A percentile compares a stretch with the other conserved stretches of the same genome.
Evolutionary conservation across 768 basidiomycete genomes (phyloP).

Genomic region (Mycena latifolia): DNA sequence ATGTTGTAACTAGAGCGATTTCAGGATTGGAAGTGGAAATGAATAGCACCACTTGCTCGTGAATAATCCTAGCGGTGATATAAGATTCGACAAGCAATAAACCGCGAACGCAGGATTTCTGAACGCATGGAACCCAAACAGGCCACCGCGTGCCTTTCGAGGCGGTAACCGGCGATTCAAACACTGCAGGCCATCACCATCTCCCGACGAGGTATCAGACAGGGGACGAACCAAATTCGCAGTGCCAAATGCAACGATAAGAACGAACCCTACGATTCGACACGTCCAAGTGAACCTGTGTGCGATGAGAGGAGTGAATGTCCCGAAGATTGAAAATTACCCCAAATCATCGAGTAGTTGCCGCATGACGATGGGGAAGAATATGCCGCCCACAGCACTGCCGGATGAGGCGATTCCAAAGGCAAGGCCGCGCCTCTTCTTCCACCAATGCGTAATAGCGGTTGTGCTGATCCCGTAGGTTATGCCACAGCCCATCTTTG

Average conservation of each 20-base stretch:
- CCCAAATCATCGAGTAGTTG: background rate
- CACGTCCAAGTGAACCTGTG: constrained; percentile 9
- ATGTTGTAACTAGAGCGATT: background rate
- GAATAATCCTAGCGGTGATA: background rate
- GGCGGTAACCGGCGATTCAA: constrained; percentile 4
- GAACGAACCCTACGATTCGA: constrained; percentile 6
- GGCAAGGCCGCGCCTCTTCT: background rate
- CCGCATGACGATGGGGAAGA: constrained; percentile 8
- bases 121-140: background rate
- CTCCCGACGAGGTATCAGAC: too few relatives aligned
- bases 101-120: background rate
- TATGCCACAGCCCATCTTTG: background rate
- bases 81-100: background rate
- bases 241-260: background rate
- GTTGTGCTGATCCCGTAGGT: background rate
- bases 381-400: background rate
- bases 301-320: background rate
- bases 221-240: constrained; percentile 3
- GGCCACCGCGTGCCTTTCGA: background rate
- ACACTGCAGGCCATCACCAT: background rate
- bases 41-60: background rate
- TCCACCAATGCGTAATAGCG: constrained; percentile 11
- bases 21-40: background rate
- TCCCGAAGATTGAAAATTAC: background rate
- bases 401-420: background rate